Percentiles rank a stretch among this genome's conserved stretches.
Evolutionary conservation across 805 yeast species (phyloP).

Genomic region (Tetrapisispora pingtungensis): DNA sequence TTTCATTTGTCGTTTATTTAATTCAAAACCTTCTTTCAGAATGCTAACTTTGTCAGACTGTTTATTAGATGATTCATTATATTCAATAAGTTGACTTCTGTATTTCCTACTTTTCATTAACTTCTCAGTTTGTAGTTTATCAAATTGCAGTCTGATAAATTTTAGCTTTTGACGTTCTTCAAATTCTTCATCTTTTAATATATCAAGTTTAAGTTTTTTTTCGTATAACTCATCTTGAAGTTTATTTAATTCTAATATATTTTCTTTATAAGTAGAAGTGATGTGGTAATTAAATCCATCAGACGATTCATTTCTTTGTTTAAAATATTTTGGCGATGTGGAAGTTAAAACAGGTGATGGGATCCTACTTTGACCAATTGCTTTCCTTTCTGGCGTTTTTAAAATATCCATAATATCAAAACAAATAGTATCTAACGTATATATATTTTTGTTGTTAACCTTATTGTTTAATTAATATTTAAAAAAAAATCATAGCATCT

Average conservation of each 20-base stretch:
- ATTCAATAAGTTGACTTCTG: slow-evolving; percentile 25
- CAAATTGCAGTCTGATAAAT: slow-evolving; percentile 19
- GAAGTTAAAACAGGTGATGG: slow-evolving; percentile 15
- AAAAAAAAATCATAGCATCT: not conserved
- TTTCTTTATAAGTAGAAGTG: slow-evolving; percentile 25
- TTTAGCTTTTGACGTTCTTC: slow-evolving; percentile 14
- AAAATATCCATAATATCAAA: slow-evolving; percentile 7
- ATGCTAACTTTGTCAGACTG: slow-evolving; percentile 17
- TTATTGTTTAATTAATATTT: no score
- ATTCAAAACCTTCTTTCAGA: slow-evolving; percentile 26
- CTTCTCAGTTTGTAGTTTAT: slow-evolving; percentile 23
- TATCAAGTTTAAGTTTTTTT: slow-evolving; percentile 19
- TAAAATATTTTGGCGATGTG: slow-evolving; percentile 11
- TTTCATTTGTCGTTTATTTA: slow-evolving; percentile 27
- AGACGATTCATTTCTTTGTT: not conserved
- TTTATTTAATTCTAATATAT: slow-evolving; percentile 23
- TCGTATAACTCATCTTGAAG: slow-evolving; percentile 20
- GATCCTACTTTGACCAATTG: slow-evolving; percentile 8
- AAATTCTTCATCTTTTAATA: slow-evolving; percentile 17
- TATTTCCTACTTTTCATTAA: slow-evolving; percentile 19
- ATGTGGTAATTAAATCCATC: slow-evolving; percentile 10
- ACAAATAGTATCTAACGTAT: no score
- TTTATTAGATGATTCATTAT: slow-evolving; percentile 24
- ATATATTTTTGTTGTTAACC: not conserved
- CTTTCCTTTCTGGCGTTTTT: slow-evolving; percentile 12